Base-by-base conservation (phyloP, 805 yeast species). In the Saturnispora kantuleensis region DNA sequence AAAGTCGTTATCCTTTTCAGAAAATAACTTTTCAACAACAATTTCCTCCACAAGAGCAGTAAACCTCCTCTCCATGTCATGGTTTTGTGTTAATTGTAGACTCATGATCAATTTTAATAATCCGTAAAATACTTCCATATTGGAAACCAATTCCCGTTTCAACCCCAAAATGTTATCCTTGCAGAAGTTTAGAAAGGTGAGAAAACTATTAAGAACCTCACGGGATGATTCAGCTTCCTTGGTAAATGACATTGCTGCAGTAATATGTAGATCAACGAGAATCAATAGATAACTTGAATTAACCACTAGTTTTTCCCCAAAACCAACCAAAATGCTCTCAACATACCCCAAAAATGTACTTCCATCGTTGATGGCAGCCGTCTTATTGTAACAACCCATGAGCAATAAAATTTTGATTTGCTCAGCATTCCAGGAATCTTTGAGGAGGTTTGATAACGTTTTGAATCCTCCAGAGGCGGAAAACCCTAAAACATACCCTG, bases 391-490 rank as follows among this genome's bases (percentile, higher is more conserved):
- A 12, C 71, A 63, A 5, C 76, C 70, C 42, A 71, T 55, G 52
- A 74, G 65, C 10, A 75, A 51, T 9, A 65, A 52, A 31, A 69
- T 54, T 10, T 70, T 52, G 5, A 79, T 56, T 34, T 68, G 68
- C 47, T 70, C 68, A 51, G 74, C 70, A 18, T 54, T 49, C 77
- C 81, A 76, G 68, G 73, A 68, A 38, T 60, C 55, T 50, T 69
- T 59, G 41, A 81, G 48, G 39, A 65, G 60, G 45, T 67, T 69
- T 3, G 73, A 68, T 43, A 75, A 57, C 9, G 73, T 70, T 42
- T 66, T 69, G 26, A 74, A 58, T 0, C 87, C 86, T 42, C 69
- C 68, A 44, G 69, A 73, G 8, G 67, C 69, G 30, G 70, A 65
- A 49, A 83, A 82, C 18, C 70, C 60, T 26, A 63, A 67, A 43